Conservation (phyloP, 2,329 filamentous ascomycete species). For the Colletotrichum euphorbiae region DNA sequence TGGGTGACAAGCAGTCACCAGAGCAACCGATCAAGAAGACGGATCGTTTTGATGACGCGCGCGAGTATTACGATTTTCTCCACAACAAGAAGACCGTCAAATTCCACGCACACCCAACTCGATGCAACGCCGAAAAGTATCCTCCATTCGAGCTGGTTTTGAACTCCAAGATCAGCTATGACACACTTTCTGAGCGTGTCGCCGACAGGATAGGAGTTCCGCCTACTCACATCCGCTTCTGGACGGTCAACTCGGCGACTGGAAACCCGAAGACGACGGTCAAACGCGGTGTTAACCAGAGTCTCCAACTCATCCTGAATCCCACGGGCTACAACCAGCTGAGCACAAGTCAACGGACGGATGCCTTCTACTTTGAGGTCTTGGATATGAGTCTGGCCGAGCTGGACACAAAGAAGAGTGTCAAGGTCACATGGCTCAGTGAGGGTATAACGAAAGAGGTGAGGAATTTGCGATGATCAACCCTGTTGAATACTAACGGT, state of each 20-base stretch:
- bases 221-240: constrained; percentile 90
- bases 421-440: constrained; percentile 86
- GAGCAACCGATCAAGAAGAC: constrained; percentile 55
- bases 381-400: constrained; percentile 95
- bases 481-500: not conserved
- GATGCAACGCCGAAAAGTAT: constrained; percentile 67
- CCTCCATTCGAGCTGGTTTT: constrained; percentile 80
- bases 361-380: constrained; percentile 91
- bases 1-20: constrained; percentile 52
- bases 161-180: constrained; percentile 90
- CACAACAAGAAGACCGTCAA: constrained; percentile 83
- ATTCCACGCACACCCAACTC: constrained; percentile 76
- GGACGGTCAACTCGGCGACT: constrained; percentile 81
- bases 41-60: constrained; percentile 76
- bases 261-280: constrained; percentile 83
- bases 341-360: constrained; percentile 76
- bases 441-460: constrained; percentile 95
- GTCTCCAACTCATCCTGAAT: constrained; percentile 81
- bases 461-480: constrained; percentile 45
- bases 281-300: constrained; percentile 77
- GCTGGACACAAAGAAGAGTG: constrained; percentile 88
- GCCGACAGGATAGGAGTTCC: constrained; percentile 81
- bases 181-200: constrained; percentile 85
- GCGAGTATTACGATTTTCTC: constrained; percentile 93
- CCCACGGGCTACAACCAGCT: constrained; percentile 79